Conservation (phyloP, 2,329 filamentous ascomycete genomes). For the Ascochyta lentis region DNA sequence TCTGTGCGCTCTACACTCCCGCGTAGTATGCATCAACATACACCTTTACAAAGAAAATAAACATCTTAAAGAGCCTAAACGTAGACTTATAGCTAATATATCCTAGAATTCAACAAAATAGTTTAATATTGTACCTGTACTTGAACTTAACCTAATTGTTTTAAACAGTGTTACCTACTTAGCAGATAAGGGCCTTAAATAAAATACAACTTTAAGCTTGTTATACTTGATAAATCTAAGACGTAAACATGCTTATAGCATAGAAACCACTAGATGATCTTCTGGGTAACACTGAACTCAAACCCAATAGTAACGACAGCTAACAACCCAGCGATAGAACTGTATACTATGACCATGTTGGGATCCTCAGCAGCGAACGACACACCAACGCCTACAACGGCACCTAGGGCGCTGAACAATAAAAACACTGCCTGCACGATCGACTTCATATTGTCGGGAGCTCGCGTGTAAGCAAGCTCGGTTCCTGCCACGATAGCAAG, state of each 20-base stretch:
- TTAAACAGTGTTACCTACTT: too few species aligned
- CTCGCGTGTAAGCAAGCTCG: slow-evolving; percentile 50
- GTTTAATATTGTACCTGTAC: too few species aligned
- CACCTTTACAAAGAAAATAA: too few species aligned
- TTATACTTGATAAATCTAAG: too few species aligned
- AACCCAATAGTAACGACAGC: background rate
- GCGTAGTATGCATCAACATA: too few species aligned
- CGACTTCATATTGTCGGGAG: slow-evolving; percentile 47
- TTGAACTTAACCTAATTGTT: too few species aligned
- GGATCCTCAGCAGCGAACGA: slow-evolving; percentile 25
- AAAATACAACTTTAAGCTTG: too few species aligned
- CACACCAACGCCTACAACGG: slow-evolving; percentile 26
- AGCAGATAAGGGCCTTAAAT: too few species aligned
- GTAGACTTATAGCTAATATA: too few species aligned
- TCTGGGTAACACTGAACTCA: background rate
- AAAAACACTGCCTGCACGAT: slow-evolving; percentile 34
- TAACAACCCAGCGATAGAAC: slow-evolving; percentile 10
- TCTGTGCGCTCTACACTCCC: too few species aligned
- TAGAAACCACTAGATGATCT: background rate
- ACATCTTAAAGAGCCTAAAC: too few species aligned
- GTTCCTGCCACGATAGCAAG: slow-evolving; percentile 48
- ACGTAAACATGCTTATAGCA: background rate
- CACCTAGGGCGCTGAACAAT: slow-evolving; percentile 24
- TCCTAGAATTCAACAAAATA: too few species aligned
- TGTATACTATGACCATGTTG: slow-evolving; percentile 21